Conservation (phyloP, 2,329 filamentous ascomycete species). For the Cucurbitaria berberidis region DNA sequence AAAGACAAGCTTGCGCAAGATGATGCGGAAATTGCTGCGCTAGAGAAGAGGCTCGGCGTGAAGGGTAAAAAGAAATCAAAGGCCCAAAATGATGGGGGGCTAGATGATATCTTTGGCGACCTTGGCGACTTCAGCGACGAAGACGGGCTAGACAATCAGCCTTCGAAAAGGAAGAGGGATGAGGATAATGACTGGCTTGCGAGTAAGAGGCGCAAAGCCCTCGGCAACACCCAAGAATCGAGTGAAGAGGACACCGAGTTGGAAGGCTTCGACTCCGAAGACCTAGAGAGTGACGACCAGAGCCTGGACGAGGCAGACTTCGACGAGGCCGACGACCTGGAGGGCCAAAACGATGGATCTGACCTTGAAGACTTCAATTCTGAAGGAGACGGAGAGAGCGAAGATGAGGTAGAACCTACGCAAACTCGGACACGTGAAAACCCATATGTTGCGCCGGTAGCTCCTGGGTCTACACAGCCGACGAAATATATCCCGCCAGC, state of each 20-base stretch:
- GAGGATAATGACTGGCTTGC: conserved; percentile 69
- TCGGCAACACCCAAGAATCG: conserved; percentile 19
- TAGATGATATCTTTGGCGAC: conserved; percentile 78
- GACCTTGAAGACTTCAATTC: conserved; percentile 40
- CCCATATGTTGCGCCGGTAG: conserved; percentile 79
- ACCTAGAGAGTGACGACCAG: conserved; percentile 42
- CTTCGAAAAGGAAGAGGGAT: conserved; percentile 61
- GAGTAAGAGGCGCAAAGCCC: conserved; percentile 62
- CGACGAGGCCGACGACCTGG: conserved; percentile 24
- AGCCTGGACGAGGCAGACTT: conserved; percentile 24
- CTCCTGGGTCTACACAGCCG: conserved; percentile 49
- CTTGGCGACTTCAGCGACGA: conserved; percentile 58
- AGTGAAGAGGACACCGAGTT: conserved; percentile 35
- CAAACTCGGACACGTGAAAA: conserved; percentile 70
- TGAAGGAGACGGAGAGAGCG: conserved; percentile 34
- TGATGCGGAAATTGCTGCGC: conserved; percentile 83
- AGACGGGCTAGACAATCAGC: conserved; percentile 49
- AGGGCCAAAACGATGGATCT: conserved; percentile 43
- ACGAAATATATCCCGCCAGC: conserved; percentile 91
- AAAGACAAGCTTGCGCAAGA: conserved; percentile 73
- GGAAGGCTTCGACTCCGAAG: conserved; percentile 23
- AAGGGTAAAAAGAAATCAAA: conserved; percentile 73
- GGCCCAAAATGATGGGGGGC: conserved; percentile 81
- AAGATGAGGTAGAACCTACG: conserved; percentile 39
- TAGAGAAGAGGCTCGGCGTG: conserved; percentile 88